These are phyloP conservation scores for Phaffia australis DNA, from an alignment of 768 basidiomycete species.

Conservation along the genomic window DNA sequence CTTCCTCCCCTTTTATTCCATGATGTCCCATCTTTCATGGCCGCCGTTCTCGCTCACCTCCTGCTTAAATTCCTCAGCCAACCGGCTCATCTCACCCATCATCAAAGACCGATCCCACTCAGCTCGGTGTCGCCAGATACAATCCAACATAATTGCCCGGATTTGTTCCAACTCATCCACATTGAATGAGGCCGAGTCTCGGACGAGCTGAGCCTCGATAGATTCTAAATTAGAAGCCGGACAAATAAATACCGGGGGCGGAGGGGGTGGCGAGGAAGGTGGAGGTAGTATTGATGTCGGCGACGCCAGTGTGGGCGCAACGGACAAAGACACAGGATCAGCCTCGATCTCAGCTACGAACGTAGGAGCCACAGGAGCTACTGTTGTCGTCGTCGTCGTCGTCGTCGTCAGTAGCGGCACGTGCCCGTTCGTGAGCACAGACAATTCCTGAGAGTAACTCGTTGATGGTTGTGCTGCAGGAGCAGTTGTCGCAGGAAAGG, in stretches of 20 bases:
- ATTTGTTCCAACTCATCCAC: constrained; percentile 91
- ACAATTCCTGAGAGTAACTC: no score
- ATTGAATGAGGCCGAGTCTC: constrained; percentile 45
- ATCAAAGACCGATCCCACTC: constrained; percentile 70
- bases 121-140: constrained; percentile 67
- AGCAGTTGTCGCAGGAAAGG: no score
- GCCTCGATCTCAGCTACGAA: no score
- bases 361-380: no score
- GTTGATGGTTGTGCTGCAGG: no score
- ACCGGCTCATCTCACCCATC: constrained; percentile 36
- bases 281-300: background rate
- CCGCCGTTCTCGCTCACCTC: constrained; percentile 38
- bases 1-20: no score
- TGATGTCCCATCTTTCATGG: no score
- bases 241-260: background rate
- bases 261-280: background rate
- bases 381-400: background rate
- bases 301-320: background rate
- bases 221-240: background rate
- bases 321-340: no score
- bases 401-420: background rate
- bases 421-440: constrained; percentile 3
- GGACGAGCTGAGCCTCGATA: background rate
- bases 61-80: constrained; percentile 48
- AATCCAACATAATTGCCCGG: constrained; percentile 65